Percentiles rank a stretch among this genome's conserved stretches.
Conservation (phyloP, 1,139 yeast genomes). For the Arxiozyma slooffiae region DNA sequence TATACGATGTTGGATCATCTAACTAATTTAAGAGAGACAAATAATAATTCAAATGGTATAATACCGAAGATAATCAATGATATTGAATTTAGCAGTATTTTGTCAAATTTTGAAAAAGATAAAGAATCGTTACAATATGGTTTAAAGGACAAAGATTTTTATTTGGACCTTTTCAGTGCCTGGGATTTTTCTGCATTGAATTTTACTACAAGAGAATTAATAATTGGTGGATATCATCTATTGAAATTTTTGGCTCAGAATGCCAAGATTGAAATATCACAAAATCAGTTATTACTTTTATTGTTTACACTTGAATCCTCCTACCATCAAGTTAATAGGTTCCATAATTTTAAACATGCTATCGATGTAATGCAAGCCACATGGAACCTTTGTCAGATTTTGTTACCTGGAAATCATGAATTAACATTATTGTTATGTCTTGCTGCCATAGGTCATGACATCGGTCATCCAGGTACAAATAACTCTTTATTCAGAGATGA, state of each 20-base stretch:
- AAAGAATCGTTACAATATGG: background rate
- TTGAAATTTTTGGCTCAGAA: slow-evolving; percentile 16
- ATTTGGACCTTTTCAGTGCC: slow-evolving; percentile 16
- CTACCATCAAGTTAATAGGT: slow-evolving; percentile 76
- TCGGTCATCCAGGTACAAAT: slow-evolving; percentile 93
- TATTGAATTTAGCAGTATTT: slow-evolving; percentile 11
- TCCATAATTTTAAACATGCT: slow-evolving; percentile 93
- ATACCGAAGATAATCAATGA: slow-evolving; percentile 16
- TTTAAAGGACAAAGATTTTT: slow-evolving; percentile 8
- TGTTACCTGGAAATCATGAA: slow-evolving; percentile 9
- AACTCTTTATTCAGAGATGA: slow-evolving; percentile 53
- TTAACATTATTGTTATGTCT: slow-evolving; percentile 38
- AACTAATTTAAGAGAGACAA: background rate
- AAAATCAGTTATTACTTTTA: slow-evolving; percentile 20
- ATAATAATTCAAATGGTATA: background rate
- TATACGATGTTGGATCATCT: slow-evolving; percentile 21
- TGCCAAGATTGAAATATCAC: slow-evolving; percentile 14
- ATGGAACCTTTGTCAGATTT: slow-evolving; percentile 20
- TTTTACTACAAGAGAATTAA: slow-evolving; percentile 19
- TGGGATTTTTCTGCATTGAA: slow-evolving; percentile 29
- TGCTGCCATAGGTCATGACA: slow-evolving; percentile 90
- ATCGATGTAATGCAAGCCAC: slow-evolving; percentile 92
- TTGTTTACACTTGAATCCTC: slow-evolving; percentile 44
- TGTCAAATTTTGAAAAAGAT: background rate
- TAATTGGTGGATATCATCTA: slow-evolving; percentile 24